Evolutionary conservation across 805 yeast species (phyloP), one percentile per base, ranked within the genome.

Genomic region (Spathaspora girioi): DNA sequence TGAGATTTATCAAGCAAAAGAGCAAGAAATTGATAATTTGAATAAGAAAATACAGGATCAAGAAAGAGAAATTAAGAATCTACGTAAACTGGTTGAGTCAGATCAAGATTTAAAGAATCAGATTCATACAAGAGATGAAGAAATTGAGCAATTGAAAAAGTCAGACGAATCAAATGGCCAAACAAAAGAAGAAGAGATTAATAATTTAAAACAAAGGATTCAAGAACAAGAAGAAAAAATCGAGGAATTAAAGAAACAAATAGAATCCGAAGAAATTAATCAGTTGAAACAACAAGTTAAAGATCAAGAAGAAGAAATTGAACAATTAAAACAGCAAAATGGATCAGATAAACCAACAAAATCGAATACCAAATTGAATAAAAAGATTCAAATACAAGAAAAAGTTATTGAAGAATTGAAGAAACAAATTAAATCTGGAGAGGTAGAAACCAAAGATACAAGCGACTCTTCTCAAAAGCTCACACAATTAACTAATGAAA

Each of bases 291-390:
- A 14, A 8, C 4, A 32, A 20, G 43, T 58, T 48, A 45, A 57
- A 54, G 53, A 59, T 53, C 38, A 56, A 50, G 26, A 57, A 52
- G 40, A 59, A 56, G 57, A 57, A 49, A 47, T 50, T 5, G 44
- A 41, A 19, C 23, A 48, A 32, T 19, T 19, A 18, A 41, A 20
- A 18, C n/a, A 9, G 12, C 27, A 41, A 41, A 8, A 9, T 15
- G 11, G 18, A 12, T 41, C 26, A 10, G 27, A 18, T n/a, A 20
- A 41, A 19, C n/a, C 26, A 41, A 15, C 26, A 41, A 15, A 17
- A 6, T 20, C 27, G 12, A 19, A 43, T 12, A 20, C 19, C 23
- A 15, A 23, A 18, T 38, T 47, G 15, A 19, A 26, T 23, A 29
- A 35, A 10, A 45, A 41, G n/a, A 29, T 26, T 44, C 42, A 38